Base-by-base conservation (phyloP, 495 filamentous ascomycete genomes). In the Aspergillus panamensis region DNA sequence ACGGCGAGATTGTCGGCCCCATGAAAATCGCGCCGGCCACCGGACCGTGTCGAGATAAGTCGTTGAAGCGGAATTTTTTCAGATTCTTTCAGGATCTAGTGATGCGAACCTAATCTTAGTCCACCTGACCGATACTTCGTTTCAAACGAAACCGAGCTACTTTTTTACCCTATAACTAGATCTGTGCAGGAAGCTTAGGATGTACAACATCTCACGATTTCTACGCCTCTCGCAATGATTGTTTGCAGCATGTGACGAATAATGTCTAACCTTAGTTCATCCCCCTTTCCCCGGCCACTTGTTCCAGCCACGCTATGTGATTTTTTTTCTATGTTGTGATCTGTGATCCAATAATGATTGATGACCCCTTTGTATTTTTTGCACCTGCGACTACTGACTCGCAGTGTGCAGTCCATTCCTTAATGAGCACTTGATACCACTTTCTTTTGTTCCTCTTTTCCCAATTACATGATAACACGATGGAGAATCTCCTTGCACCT, bases 1-100 rank as follows among this genome's bases (percentile, higher is more conserved):
- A 96, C 62, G 86, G 90, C 53, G 91, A 95, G 67, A 94, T 96
- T 57, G 91, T 97, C 13, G 92, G 92, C 1, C 92, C 92, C 3
- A 97, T 97, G 92, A 83, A 69, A 30, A 73, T 77, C 43, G 69
- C 70, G 16, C 70, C 76, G n/a, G 68, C 75, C 31, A 44, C 64
- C 12, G 68, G 70, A 16, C 61, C 56, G 3, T 75, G 69, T 51
- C 71, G 69, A 8, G 53, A 60, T 30, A 69, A 60, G 19, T 72
- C 73, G 3, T 48, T 71, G 48, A 77, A 79, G 61, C 69, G 74
- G 42, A 75, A 67, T 51, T 75, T 80, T 62, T 70, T 80, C 69
- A 66, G 67, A 47, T 79, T 80, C 60, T 73, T 80, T 63, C 73
- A 76, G 47, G 74, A 76, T 50, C 64, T 79, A 3, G 72, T 79